A percentile compares a stretch with the other conserved stretches of the same genome.
These are phyloP conservation scores for Herpetomonas samuelpessoai DNA, from an alignment of 208 protist genomes.

Conservation along the genomic window DNA sequence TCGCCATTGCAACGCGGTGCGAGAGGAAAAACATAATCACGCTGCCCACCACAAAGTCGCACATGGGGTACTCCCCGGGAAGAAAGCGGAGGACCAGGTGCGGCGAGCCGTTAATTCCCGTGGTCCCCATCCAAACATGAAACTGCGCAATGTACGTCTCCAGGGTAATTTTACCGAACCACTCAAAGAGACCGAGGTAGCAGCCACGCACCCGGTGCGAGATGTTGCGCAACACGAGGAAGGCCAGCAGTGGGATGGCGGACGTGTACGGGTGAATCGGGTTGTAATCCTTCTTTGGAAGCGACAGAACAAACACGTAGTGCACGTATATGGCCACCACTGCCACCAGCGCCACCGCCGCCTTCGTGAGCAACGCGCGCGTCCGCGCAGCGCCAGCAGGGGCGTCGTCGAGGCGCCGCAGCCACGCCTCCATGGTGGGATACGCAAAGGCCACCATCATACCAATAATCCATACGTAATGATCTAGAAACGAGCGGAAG, in stretches of 20 bases:
- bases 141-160: constrained; percentile 87
- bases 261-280: constrained; percentile 68
- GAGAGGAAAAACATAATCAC: constrained; percentile 26
- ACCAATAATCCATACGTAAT: constrained; percentile 68
- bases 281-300: constrained; percentile 63
- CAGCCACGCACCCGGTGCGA: constrained; percentile 26
- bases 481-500: constrained; percentile 79
- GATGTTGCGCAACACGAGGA: constrained; percentile 70
- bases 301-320: constrained; percentile 13
- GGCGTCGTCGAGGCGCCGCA: constrained; percentile 30
- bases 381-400: no score
- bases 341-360: constrained; percentile 8
- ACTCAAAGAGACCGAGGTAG: constrained; percentile 49
- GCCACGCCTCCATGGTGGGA: constrained; percentile 18
- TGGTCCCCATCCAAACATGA: constrained; percentile 61
- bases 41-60: constrained; percentile 34
- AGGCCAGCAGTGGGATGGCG: constrained; percentile 57
- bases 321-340: constrained; percentile 25
- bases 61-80: constrained; percentile 22
- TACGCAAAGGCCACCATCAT: constrained; percentile 63
- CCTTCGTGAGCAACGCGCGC: no score
- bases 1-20: constrained; percentile 18
- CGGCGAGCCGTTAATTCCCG: constrained; percentile 32
- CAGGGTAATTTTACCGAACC: constrained; percentile 71
- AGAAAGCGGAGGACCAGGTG: constrained; percentile 27